Conservation (phyloP, 2,329 filamentous ascomycete genomes). For the Aschersonia sp. region DNA sequence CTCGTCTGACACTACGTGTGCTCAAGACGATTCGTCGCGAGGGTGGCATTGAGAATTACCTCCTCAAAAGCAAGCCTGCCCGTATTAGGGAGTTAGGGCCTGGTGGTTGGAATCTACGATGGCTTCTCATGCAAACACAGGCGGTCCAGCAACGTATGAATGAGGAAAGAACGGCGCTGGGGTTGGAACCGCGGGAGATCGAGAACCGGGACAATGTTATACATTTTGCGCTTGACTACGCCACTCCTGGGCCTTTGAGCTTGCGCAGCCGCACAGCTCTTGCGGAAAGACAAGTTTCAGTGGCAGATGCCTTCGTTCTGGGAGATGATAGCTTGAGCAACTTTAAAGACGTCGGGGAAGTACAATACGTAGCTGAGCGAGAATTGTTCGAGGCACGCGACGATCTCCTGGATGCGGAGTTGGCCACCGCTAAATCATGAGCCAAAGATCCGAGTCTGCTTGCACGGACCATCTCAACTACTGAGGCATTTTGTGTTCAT, state of each 20-base stretch:
- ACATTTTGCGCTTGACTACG: slow-evolving; percentile 24
- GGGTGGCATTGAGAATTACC: slow-evolving; percentile 83
- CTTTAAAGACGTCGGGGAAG: slow-evolving; percentile 22
- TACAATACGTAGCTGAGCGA: slow-evolving; percentile 23
- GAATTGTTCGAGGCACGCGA: slow-evolving; percentile 10
- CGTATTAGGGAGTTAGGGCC: slow-evolving; percentile 79
- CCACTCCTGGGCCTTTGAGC: slow-evolving; percentile 24
- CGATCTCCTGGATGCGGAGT: background rate
- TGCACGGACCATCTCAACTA: no score
- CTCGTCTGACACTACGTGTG: slow-evolving; percentile 56
- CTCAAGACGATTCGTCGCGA: slow-evolving; percentile 66
- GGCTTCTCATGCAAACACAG: slow-evolving; percentile 71
- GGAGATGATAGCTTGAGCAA: slow-evolving; percentile 24
- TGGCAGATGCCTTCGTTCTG: slow-evolving; percentile 31
- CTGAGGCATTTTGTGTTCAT: no score
- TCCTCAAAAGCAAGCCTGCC: slow-evolving; percentile 64
- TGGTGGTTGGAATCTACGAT: slow-evolving; percentile 79
- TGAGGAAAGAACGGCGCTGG: slow-evolving; percentile 48
- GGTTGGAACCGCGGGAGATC: slow-evolving; percentile 32
- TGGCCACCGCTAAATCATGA: background rate
- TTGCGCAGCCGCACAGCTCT: slow-evolving; percentile 20
- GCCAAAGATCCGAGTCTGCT: background rate
- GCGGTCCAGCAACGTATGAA: slow-evolving; percentile 52
- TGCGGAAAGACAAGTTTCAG: slow-evolving; percentile 22
- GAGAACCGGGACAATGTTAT: slow-evolving; percentile 23